Percentiles rank a stretch among this genome's conserved stretches.
These are phyloP conservation scores for Delphinella strobiligena DNA, from an alignment of 2,329 filamentous ascomycete species.

Conservation along the genomic window DNA sequence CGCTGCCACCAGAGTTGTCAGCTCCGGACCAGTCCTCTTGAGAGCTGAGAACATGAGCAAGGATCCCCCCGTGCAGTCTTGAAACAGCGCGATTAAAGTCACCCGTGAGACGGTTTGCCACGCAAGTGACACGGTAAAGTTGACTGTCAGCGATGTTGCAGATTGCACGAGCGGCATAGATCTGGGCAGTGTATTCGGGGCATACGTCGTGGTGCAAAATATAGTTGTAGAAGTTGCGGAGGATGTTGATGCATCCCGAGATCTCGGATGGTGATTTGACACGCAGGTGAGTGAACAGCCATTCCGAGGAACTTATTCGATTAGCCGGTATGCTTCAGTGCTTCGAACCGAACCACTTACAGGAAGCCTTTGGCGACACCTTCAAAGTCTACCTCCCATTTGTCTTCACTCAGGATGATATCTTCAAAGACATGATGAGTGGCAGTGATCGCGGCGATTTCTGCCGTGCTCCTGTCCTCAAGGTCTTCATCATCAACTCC, in stretches of 20 bases:
- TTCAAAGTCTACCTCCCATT: constrained; percentile 72
- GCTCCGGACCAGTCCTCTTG: constrained; percentile 29
- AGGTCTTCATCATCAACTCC: constrained; percentile 50
- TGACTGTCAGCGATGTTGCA: constrained; percentile 58
- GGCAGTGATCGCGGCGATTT: constrained; percentile 53
- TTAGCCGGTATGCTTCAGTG: no score
- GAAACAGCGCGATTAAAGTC: constrained; percentile 65
- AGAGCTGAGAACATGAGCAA: constrained; percentile 30
- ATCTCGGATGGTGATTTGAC: constrained; percentile 1
- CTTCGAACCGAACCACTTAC: no score
- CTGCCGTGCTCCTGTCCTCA: constrained; percentile 47
- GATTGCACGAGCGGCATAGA: constrained; percentile 52
- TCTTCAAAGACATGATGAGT: constrained; percentile 42
- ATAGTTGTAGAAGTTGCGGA: constrained; percentile 83
- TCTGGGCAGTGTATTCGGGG: constrained; percentile 59
- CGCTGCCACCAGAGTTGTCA: constrained; percentile 25
- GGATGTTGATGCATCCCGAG: constrained; percentile 43
- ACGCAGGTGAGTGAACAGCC: background rate
- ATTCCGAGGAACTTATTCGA: background rate
- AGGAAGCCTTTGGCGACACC: constrained; percentile 68
- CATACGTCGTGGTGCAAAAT: constrained; percentile 75
- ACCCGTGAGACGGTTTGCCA: constrained; percentile 52
- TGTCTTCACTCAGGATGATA: constrained; percentile 27
- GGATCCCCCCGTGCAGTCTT: constrained; percentile 50
- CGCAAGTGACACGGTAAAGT: constrained; percentile 45